Percentiles rank a stretch among this genome's conserved stretches.
phyloP scores from a whole-genome alignment of 2,329 filamentous ascomycete genomes.

The Epichloe coenophiala region DNA sequence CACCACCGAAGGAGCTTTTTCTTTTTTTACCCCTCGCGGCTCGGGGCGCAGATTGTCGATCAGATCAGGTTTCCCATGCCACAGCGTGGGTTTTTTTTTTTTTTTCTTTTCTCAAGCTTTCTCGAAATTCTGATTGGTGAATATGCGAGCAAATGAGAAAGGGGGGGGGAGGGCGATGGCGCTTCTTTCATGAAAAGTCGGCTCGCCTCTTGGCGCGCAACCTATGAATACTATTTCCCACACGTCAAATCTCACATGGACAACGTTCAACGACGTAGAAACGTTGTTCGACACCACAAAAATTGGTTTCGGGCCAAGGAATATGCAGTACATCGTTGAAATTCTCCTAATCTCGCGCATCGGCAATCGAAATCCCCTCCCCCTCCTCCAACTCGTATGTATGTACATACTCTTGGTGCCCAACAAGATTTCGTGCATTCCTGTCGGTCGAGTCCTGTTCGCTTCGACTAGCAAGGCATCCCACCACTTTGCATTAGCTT shows the following conservation, averaged over 20 bases:
- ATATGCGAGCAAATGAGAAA: too few relatives aligned
- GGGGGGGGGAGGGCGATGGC: too few relatives aligned
- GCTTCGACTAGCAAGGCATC: background rate
- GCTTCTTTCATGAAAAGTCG: too few relatives aligned
- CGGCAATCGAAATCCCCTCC: background rate
- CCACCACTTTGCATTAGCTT: background rate
- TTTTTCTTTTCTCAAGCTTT: too few relatives aligned
- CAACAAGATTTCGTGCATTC: slow-evolving; percentile 1
- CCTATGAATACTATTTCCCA: too few relatives aligned
- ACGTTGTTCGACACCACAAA: background rate
- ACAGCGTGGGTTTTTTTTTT: too few relatives aligned
- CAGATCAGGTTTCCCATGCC: background rate
- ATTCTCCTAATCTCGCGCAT: background rate
- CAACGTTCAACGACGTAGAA: background rate
- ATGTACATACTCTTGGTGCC: background rate
- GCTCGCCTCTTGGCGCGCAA: too few relatives aligned
- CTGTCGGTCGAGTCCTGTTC: too few relatives aligned
- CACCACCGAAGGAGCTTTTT: background rate
- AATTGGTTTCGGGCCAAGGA: background rate
- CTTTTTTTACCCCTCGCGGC: background rate
- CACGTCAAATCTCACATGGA: background rate
- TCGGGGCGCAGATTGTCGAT: background rate
- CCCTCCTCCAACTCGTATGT: too few relatives aligned
- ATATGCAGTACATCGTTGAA: background rate
- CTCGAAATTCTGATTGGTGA: too few relatives aligned